Conservation (phyloP, 164 flowering plant genomes). For the Vitis labrusca region DNA sequence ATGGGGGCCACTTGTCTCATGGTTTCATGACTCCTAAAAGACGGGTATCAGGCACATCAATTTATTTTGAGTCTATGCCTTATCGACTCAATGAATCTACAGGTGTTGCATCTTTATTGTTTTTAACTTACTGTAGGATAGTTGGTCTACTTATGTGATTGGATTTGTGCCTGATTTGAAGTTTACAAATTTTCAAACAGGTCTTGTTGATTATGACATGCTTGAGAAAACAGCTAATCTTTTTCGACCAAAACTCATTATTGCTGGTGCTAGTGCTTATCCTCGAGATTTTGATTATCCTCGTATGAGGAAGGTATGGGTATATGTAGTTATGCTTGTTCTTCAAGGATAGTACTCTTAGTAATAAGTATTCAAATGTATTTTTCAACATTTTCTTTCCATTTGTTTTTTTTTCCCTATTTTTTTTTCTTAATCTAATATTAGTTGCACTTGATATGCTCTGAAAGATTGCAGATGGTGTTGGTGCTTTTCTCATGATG, state of each 20-base stretch:
- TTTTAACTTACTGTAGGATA: background rate
- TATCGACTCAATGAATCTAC: constrained; percentile 87
- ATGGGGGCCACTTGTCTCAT: constrained; percentile 96
- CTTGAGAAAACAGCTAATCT: constrained; percentile 88
- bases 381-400: background rate
- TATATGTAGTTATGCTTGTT: background rate
- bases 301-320: constrained; percentile 85
- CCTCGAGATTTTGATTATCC: constrained; percentile 94
- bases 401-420: background rate
- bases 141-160: background rate
- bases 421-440: constrained; percentile 2
- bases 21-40: constrained; percentile 96
- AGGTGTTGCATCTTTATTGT: constrained; percentile 38
- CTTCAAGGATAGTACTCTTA: background rate
- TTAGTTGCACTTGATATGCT: constrained; percentile 6
- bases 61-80: constrained; percentile 94
- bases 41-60: constrained; percentile 88
- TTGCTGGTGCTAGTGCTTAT: constrained; percentile 98
- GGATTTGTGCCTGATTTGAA: background rate
- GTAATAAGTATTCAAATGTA: no score
- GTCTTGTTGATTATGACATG: constrained; percentile 91
- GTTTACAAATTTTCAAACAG: constrained; percentile 30
- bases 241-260: constrained; percentile 88
- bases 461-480: constrained; percentile 82
- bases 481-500: constrained; percentile 96